Conservation (phyloP, 345 rosid species). For the Reutealis trisperma region DNA sequence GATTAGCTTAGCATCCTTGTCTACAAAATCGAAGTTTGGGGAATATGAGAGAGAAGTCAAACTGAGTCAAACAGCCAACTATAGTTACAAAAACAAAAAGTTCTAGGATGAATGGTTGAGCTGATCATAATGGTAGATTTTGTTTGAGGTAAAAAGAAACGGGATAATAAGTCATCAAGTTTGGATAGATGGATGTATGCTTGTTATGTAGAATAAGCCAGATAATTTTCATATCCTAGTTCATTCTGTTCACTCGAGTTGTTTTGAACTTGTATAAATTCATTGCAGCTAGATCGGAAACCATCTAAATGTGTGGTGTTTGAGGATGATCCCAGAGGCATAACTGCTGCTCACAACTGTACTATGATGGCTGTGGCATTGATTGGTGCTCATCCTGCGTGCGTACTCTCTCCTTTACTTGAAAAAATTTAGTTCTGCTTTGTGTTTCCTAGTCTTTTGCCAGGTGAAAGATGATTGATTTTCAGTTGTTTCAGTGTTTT, state of each 20-base stretch:
- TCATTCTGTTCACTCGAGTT: neutral
- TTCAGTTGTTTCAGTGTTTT: too few species aligned
- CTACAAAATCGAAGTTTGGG: too few species aligned
- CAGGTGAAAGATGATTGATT: neutral
- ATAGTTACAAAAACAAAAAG: too few species aligned
- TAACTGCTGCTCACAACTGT: constrained; percentile 94
- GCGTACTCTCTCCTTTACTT: constrained; percentile 20
- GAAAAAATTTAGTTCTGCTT: neutral
- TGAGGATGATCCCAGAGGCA: constrained; percentile 90
- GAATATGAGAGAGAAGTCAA: too few species aligned
- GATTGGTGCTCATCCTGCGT: constrained; percentile 93
- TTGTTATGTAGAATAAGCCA: neutral
- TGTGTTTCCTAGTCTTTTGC: neutral
- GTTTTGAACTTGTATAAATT: constrained; percentile 20
- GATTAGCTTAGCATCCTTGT: too few species aligned
- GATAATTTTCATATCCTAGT: neutral
- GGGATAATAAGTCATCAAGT: neutral
- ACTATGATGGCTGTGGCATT: constrained; percentile 96
- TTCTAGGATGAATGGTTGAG: neutral
- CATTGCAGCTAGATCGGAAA: constrained; percentile 83
- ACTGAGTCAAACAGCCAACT: neutral
- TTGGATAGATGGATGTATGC: neutral
- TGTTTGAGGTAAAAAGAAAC: neutral
- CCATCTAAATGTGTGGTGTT: constrained; percentile 94
- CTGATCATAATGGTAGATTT: too few species aligned